Evolutionary conservation across 495 filamentous ascomycete species (phyloP), one percentile per base, ranked within the genome.

Genomic region (Xylaria telfairii): DNA sequence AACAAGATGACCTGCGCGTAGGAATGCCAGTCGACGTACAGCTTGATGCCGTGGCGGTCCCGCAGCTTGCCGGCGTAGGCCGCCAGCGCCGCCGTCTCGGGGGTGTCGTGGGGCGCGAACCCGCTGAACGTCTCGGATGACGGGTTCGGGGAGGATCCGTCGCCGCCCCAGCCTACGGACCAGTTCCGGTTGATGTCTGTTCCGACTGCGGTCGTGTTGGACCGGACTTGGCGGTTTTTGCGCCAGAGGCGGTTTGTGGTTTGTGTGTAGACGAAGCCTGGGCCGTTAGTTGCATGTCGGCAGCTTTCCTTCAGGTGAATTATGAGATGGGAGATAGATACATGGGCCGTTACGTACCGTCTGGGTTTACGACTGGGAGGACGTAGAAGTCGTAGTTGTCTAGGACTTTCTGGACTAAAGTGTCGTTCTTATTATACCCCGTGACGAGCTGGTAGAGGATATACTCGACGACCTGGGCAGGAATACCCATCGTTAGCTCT

Each of bases 181-280:
- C 89, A 91, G 82, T 91, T 91, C 64, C 89, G 85, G 81, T 91
- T 91, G 76, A 90, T 86, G 74, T 91, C 89, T 17, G 79, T 82
- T 26, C 89, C 89, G 32, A 90, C 56, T 74, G 86, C 90, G 19
- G 81, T 76, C 51, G 74, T 77, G 62, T 80, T 81, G 1, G 78
- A 70, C 46, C 76, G 79, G 4, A 77, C 75, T 53, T 88, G 86
- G 0, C 89, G 82, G 81, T 90, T 91, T 78, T 91, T 91, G 73
- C 89, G 84, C 89, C 89, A 91, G 37, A 91, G 79, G 9, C 89
- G 84, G 70, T 88, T 77, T 26, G 65, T 86, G 21, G 85, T 85
- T 70, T 91, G 89, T 0, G 86, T 87, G 81, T 88, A 91, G 30
- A 88, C 82, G 75, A 91, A 91, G 67, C 86, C 84, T 86, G 51